phyloP scores from a whole-genome alignment of 768 basidiomycete species.

The Heimioporus sp. region DNA sequence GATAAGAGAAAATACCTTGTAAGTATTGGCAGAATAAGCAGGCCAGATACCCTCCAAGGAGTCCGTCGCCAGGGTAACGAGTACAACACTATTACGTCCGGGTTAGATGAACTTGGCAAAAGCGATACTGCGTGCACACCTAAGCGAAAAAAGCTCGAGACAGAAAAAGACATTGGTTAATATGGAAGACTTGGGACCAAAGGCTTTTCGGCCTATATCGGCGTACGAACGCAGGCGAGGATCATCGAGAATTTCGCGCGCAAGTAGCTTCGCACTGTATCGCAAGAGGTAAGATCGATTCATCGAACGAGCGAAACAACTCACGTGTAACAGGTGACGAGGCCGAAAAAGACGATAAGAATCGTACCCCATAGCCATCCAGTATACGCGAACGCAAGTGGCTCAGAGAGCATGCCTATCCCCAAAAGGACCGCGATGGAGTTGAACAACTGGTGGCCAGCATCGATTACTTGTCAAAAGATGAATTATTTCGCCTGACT shows the following conservation, averaged over 20 bases:
- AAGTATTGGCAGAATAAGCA: constrained; percentile 59
- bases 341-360: constrained; percentile 74
- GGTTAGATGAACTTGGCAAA: neutral
- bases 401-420: constrained; percentile 86
- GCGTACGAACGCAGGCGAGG: constrained; percentile 75
- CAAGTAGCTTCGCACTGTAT: constrained; percentile 81
- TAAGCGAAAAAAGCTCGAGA: constrained; percentile 81
- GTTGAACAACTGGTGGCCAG: constrained; percentile 69
- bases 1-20: constrained; percentile 71
- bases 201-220: constrained; percentile 87
- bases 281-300: constrained; percentile 2
- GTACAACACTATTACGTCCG: constrained; percentile 56
- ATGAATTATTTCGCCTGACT: constrained; percentile 14
- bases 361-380: constrained; percentile 83
- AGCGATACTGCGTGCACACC: constrained; percentile 40
- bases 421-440: constrained; percentile 83
- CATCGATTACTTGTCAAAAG: neutral
- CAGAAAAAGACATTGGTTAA: constrained; percentile 76
- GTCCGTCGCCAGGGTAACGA: constrained; percentile 90
- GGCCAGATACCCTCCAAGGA: constrained; percentile 76
- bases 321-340: constrained; percentile 86
- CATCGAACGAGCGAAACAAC: constrained; percentile 26
- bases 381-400: constrained; percentile 87
- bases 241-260: constrained; percentile 69
- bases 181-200: constrained; percentile 68